Base-by-base conservation (phyloP, 2,329 filamentous ascomycete species). In the Cladosporium sp. region DNA sequence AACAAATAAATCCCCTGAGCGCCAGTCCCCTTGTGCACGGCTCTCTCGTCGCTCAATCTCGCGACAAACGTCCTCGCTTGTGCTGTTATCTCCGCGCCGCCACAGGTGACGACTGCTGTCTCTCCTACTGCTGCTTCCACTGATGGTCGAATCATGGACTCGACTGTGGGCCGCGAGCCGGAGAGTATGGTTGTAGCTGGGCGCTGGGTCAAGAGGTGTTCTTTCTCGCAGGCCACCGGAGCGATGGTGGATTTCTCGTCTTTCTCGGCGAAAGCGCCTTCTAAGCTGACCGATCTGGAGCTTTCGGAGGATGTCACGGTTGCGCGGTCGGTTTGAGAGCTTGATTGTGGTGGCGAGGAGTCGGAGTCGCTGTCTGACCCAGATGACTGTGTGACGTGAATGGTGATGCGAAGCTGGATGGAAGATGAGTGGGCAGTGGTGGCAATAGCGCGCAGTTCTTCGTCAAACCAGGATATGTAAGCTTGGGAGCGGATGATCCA, bases 1-100 rank as follows among this genome's bases (percentile, higher is more conserved):
- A 88, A 85, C 35, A 88, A 73, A 72, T 84, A 88, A 31, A 89
- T 84, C 0, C 87, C 88, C 73, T 89, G 86, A 16, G 88, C 88
- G 0, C 86, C 87, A 0, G 85, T 89, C 2, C 88, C 88, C 74
- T 89, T 89, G 70, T 89, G 87, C 52, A 89, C 86, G 3, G 86
- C 88, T 33, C 88, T 79, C 75, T 90, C 88, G 73, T 90, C 87
- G 69, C 85, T 87, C 50, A 89, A 70, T 10, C 72, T 79, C 3
- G 85, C 85, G 0, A 86, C 85, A 64, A 79, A 82, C 16, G 79
- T 81, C 65, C 86, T 81, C 5, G 86, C 83, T 67, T 85, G 81
- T n/a, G 82, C 80, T 3, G 84, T 82, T 56, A 89, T 72, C 0
- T 84, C 82, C 1, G 76, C 73, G 0, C 86, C 86, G 16, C 88